Evolutionary conservation across 257 asterid species (phyloP), one percentile per base, ranked within the genome.

Genomic region (Marsdenia floribunda): DNA sequence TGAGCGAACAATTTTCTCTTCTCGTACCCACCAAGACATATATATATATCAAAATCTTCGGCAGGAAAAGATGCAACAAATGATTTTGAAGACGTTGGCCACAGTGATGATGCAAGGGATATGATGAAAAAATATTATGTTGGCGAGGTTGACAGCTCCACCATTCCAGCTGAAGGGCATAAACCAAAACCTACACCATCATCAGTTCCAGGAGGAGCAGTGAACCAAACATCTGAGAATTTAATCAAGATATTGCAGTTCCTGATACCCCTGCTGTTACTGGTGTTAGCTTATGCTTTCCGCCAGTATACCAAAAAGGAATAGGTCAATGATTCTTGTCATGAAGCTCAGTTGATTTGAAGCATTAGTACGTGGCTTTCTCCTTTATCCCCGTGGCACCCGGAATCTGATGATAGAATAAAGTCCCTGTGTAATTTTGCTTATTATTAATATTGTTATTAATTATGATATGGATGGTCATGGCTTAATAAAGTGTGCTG

Each of bases 51-150:
- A 40, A 15, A 68, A 44, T 44, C 18, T 75, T 35, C 73, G 68
- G 77, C 65, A 90, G 96, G 88, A 52, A 86, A 84, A 81, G 96
- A 90, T 73, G 93, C 93, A 7, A 83, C 93, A 0, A 22, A 7
- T 49, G 92, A 88, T 69, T 90, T 87, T 79, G 94, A 88, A 79
- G 94, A 88, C 21, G 86, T 88, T 1, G 89, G 92, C 21, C 96
- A 90, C 60, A 90, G 91, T 68, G 73, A 81, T 8, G 85, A 86
- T 44, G 96, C 96, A 0, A 73, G 71, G 72, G 86, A 74, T 29
- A 12, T 71, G 75, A 68, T 85, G 90, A 73, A 83, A 61, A 83
- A 83, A 37, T 82, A 70, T 69, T 75, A 69, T 63, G 47, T 90
- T 19, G 96, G 96, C 18, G 77, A 83, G 8, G 59, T 90, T 22